These are phyloP conservation scores for Blastosporella zonata DNA, from an alignment of 1,284 basidiomycete species.

Conservation along the genomic window DNA sequence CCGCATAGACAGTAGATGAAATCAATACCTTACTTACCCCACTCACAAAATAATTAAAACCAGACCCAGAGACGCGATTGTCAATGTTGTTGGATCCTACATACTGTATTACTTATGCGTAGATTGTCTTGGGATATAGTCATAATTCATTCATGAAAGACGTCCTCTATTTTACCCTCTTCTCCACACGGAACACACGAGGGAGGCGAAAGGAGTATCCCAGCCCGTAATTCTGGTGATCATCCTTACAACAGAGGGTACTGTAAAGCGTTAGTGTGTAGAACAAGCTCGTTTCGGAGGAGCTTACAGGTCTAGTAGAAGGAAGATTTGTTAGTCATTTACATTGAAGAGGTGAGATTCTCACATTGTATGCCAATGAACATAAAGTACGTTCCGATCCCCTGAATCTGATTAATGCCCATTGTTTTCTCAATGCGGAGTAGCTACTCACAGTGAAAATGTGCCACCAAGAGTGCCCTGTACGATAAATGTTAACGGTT, in stretches of 20 bases:
- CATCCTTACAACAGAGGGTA: conserved; percentile 58
- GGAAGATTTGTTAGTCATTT: conserved; percentile 3
- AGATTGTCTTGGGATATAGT: not conserved
- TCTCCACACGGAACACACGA: conserved; percentile 26
- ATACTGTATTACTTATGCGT: not conserved
- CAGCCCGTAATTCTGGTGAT: conserved; percentile 46
- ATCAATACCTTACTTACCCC: not conserved
- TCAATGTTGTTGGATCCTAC: too few relatives aligned
- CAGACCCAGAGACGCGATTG: not conserved
- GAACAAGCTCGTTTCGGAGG: not conserved
- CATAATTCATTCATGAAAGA: not conserved
- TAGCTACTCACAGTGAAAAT: conserved; percentile 49
- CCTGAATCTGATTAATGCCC: conserved; percentile 31
- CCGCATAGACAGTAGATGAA: conserved; percentile 9
- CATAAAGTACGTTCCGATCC: conserved; percentile 58
- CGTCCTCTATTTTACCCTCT: conserved; percentile 11
- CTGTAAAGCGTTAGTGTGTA: conserved; percentile 28
- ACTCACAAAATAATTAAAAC: not conserved
- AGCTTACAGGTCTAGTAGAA: conserved; percentile 45
- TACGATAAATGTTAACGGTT: not conserved
- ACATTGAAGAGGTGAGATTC: conserved; percentile 21
- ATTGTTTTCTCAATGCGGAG: not conserved
- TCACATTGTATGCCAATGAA: conserved; percentile 58
- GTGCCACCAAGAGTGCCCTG: conserved; percentile 74
- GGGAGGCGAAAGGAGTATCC: conserved; percentile 43